Evolutionary conservation across 192 early-diverging fungal genomes (phyloP), one percentile per base, ranked within the genome.

Genomic region (Diversispora eburnea): DNA sequence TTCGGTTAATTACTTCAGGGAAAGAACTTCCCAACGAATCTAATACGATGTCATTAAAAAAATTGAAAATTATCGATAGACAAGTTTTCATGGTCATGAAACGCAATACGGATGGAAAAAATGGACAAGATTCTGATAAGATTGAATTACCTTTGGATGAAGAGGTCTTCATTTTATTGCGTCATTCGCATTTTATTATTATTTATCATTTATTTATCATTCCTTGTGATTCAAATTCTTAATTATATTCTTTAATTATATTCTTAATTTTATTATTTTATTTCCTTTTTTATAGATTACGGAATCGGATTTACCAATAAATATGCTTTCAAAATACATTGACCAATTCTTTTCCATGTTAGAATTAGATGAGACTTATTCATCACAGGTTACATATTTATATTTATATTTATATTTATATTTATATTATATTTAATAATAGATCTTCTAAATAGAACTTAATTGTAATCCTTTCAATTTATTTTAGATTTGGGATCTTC

Each of bases 281-380:
- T 8, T 46, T 4, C 10, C 19, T 73, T 56, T 39, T 74, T 73
- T 39, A 41, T 63, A 51, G 73, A 77, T 78, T 63, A 72, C 56
- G 43, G 74, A 20, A 19, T 72, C 20, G 0, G 67, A 76, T 70
- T 33, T 71, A n/a, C 82, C 82, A 7, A 81, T 75, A 39, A 80
- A 81, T 64, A 45, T 84, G 19, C 58, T 84, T 10, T 73, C 78
- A 33, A 77, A 75, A 39, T 84, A 81, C 43, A 77, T 84, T 48
- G 82, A 84, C 49, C 57, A 78, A 12, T 72, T 84, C 33, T 78
- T 80, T 17, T 60, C 71, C 15, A 79, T 81, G 49, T 76, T 84
- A 45, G 58, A 78, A 47, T 48, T 84, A 52, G 80, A 84, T 20
- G 80, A 81, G 57, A 71, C 71, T 49, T 84, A 84, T 59, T 82